These are phyloP conservation scores for Pisolithus microcarpus DNA, from an alignment of 768 basidiomycete species.

Conservation along the genomic window DNA sequence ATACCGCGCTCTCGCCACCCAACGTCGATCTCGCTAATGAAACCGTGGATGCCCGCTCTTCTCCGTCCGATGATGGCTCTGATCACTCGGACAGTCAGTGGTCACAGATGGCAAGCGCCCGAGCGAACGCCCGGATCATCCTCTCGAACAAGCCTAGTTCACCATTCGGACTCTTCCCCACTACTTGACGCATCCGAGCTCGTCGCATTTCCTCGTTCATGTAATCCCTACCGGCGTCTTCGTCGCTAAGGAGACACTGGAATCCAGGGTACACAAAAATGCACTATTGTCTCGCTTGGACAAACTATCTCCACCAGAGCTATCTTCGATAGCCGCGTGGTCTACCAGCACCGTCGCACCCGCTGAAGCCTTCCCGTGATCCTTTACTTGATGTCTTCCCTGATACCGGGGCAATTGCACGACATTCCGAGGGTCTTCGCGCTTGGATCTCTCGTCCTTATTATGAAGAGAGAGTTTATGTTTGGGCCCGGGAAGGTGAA, in stretches of 20 bases:
- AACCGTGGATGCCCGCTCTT: constrained; percentile 28
- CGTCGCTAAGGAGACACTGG: constrained; percentile 34
- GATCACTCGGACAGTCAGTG: constrained; percentile 14
- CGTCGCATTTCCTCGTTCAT: constrained; percentile 51
- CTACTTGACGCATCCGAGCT: constrained; percentile 34
- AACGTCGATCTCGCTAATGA: constrained; percentile 17
- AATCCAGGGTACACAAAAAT: constrained; percentile 42
- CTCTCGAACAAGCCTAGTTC: constrained; percentile 42
- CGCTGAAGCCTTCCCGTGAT: constrained; percentile 28
- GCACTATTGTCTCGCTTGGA: constrained; percentile 43
- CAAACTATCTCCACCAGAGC: constrained; percentile 34
- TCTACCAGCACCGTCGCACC: constrained; percentile 26
- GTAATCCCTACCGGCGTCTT: constrained; percentile 34
- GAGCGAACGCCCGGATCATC: constrained; percentile 34
- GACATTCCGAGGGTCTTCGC: constrained; percentile 48
- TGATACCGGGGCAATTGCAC: constrained; percentile 8
- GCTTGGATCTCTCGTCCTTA: constrained; percentile 69
- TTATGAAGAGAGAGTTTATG: constrained; percentile 62
- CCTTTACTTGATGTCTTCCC: constrained; percentile 22
- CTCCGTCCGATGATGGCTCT: constrained; percentile 32
- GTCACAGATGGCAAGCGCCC: constrained; percentile 26
- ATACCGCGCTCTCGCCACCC: constrained; percentile 16
- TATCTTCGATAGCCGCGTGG: constrained; percentile 39
- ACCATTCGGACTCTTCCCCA: constrained; percentile 38
- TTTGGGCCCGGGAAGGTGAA: constrained; percentile 43